phyloP scores from a whole-genome alignment of 495 filamentous ascomycete genomes.

The Achaetomiella virescens region DNA sequence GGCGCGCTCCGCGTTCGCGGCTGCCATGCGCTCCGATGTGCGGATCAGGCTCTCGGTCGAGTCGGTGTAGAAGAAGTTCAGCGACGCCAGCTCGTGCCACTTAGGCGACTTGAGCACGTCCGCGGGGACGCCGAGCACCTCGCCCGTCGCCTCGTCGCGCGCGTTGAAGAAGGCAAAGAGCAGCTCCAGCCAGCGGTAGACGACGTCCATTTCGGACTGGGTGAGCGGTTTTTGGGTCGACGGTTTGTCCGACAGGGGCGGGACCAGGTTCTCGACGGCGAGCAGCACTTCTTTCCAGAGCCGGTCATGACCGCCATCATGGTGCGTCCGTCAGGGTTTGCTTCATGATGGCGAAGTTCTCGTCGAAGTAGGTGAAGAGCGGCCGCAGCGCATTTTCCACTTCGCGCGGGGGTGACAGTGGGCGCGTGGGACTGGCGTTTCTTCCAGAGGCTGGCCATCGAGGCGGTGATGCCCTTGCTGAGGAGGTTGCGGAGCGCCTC shows the following conservation, averaged over 20 bases:
- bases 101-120: constrained; percentile 94
- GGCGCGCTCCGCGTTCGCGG: constrained; percentile 71
- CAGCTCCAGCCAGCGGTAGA: constrained; percentile 89
- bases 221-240: constrained; percentile 82
- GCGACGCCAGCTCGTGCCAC: constrained; percentile 90
- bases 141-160: constrained; percentile 72
- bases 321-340: constrained; percentile 81
- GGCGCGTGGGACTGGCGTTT: constrained; percentile 48
- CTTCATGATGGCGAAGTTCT: constrained; percentile 99
- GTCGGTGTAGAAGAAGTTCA: constrained; percentile 99
- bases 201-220: constrained; percentile 87
- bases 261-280: constrained; percentile 86
- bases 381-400: constrained; percentile 77
- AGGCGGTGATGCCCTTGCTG: constrained; percentile 66
- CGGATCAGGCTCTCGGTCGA: constrained; percentile 85
- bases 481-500: constrained; percentile 70
- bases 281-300: constrained; percentile 96
- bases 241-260: constrained; percentile 90
- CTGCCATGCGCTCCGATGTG: constrained; percentile 90
- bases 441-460: constrained; percentile 74
- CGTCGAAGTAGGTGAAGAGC: constrained; percentile 95
- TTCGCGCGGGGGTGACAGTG: constrained; percentile 60
- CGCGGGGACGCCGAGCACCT: constrained; percentile 77
- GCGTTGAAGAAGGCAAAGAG: constrained; percentile 95
- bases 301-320: constrained; percentile 97